Evolutionary conservation across 2,329 filamentous ascomycete species (phyloP).

Genomic region (Sporothrix pseudoabietina): DNA sequence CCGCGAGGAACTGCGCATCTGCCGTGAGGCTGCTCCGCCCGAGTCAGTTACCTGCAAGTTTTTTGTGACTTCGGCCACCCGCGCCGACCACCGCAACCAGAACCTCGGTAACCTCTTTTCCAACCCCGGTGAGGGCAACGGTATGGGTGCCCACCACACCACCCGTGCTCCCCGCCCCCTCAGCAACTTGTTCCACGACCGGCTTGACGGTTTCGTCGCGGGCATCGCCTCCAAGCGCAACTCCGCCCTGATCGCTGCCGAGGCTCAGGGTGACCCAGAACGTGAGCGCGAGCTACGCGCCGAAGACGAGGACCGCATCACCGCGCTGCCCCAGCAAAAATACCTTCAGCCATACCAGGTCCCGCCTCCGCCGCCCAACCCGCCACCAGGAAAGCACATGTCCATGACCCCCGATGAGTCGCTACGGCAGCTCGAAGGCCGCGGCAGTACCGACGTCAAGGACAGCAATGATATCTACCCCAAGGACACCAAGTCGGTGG

Average conservation of each 20-base stretch:
- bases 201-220: constrained; percentile 83
- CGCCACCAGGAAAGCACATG: constrained; percentile 33
- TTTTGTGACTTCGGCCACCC: constrained; percentile 81
- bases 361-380: constrained; percentile 39
- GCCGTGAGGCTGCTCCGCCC: constrained; percentile 82
- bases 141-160: constrained; percentile 35
- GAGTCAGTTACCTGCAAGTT: constrained; percentile 92
- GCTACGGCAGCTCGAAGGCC: constrained; percentile 54
- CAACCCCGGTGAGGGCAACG: background rate
- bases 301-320: constrained; percentile 83
- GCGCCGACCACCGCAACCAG: constrained; percentile 50
- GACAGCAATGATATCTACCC: background rate
- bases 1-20: constrained; percentile 89
- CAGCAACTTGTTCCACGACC: constrained; percentile 78
- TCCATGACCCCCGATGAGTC: constrained; percentile 48
- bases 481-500: background rate
- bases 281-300: constrained; percentile 75
- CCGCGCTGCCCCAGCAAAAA: constrained; percentile 72
- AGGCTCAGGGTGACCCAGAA: constrained; percentile 77
- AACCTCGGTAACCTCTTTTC: constrained; percentile 35
- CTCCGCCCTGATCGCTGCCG: constrained; percentile 78
- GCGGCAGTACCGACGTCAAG: constrained; percentile 41
- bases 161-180: constrained; percentile 63
- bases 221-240: constrained; percentile 85
- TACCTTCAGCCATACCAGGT: constrained; percentile 60